These are phyloP conservation scores for Mrakia gelida DNA, from an alignment of 768 basidiomycete genomes.

Conservation along the genomic window DNA sequence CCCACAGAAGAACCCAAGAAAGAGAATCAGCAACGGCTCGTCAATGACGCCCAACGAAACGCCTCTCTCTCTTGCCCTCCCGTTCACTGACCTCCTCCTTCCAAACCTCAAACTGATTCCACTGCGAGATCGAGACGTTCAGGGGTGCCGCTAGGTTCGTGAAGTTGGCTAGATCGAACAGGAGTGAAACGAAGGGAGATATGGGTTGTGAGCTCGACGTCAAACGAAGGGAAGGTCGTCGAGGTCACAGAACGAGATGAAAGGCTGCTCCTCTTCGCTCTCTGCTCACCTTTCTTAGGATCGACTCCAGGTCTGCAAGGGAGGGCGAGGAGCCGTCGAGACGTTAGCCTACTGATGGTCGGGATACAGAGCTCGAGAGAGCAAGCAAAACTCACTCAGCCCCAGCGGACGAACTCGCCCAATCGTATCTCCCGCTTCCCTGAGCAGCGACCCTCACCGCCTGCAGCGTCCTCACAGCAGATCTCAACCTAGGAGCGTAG, in stretches of 20 bases:
- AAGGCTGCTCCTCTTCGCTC: background rate
- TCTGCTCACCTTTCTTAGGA: background rate
- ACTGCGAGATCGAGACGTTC: conserved; percentile 1
- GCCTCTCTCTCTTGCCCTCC: background rate
- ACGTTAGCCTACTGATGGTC: too few relatives aligned
- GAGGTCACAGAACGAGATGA: background rate
- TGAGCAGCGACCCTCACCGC: background rate
- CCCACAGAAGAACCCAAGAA: background rate
- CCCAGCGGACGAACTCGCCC: background rate
- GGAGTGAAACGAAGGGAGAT: too few relatives aligned
- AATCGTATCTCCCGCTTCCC: background rate
- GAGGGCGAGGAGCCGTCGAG: too few relatives aligned
- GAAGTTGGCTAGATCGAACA: background rate
- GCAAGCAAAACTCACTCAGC: background rate
- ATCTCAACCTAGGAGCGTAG: background rate
- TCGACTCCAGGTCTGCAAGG: background rate
- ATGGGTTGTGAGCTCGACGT: background rate
- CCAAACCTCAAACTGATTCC: background rate
- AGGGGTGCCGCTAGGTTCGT: background rate
- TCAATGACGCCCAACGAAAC: background rate
- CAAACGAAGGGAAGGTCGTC: background rate
- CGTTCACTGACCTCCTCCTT: conserved; percentile 16
- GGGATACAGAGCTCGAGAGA: too few relatives aligned
- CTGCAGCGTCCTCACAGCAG: conserved; percentile 2
- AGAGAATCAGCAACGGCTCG: background rate